phyloP scores from a whole-genome alignment of 768 basidiomycete genomes.

The Russula sp. region DNA sequence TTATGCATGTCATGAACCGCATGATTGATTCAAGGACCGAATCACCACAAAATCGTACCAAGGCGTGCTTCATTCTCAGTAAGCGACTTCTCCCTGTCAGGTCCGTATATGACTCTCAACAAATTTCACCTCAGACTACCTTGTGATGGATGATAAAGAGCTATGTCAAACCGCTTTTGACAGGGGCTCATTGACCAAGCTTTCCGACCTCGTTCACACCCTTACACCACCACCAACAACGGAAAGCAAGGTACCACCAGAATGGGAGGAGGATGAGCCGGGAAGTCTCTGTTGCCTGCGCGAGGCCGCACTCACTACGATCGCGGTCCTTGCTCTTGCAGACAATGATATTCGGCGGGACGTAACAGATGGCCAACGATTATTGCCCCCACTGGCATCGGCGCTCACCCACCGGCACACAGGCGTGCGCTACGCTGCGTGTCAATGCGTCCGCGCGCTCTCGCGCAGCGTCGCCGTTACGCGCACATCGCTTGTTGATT shows the following conservation, averaged over 20 bases:
- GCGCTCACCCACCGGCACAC: slow-evolving; percentile 60
- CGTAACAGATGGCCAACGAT: slow-evolving; percentile 56
- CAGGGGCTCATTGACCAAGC: slow-evolving; percentile 58
- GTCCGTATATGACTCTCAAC: neutral
- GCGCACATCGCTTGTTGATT: slow-evolving; percentile 81
- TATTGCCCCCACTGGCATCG: slow-evolving; percentile 54
- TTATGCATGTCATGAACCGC: slow-evolving; percentile 70
- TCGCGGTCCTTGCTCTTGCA: slow-evolving; percentile 70
- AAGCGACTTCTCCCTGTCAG: slow-evolving; percentile 32
- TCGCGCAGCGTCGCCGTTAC: slow-evolving; percentile 76
- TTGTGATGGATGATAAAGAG: slow-evolving; percentile 67
- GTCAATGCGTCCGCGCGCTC: slow-evolving; percentile 80
- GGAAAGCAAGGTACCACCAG: slow-evolving; percentile 39
- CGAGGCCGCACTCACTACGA: slow-evolving; percentile 71
- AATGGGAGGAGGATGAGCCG: slow-evolving; percentile 71
- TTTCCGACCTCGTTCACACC: slow-evolving; percentile 50
- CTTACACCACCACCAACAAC: slow-evolving; percentile 48
- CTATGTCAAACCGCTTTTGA: slow-evolving; percentile 69
- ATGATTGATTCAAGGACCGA: slow-evolving; percentile 49
- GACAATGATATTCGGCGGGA: slow-evolving; percentile 69
- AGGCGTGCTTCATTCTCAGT: slow-evolving; percentile 78
- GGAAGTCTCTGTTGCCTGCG: slow-evolving; percentile 56
- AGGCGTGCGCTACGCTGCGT: slow-evolving; percentile 82
- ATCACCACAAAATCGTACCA: slow-evolving; percentile 47
- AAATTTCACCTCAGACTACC: slow-evolving; percentile 45